Conservation (phyloP, 148 eudicot genomes). For the Drosera capensis region DNA sequence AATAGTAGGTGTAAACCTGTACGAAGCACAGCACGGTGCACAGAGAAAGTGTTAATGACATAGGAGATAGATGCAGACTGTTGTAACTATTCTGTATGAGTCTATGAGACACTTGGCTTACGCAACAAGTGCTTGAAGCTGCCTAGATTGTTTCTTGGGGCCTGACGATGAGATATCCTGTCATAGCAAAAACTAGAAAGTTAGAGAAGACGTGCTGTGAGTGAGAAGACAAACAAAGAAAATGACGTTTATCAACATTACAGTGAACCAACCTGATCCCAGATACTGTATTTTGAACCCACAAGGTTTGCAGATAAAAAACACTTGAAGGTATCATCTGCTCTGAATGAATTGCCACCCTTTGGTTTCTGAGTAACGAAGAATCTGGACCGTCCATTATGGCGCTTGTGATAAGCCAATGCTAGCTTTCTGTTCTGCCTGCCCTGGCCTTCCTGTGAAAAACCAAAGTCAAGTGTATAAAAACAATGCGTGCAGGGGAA, state of each 20-base stretch:
- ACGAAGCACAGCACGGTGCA: neutral
- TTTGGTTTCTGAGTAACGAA: conserved; percentile 49
- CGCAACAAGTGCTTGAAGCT: conserved; percentile 54
- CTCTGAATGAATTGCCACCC: conserved; percentile 27
- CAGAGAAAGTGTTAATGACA: neutral
- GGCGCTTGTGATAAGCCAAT: conserved; percentile 61
- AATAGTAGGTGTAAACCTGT: conserved; percentile 72
- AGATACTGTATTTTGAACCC: conserved; percentile 71
- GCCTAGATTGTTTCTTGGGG: conserved; percentile 26
- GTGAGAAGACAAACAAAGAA: neutral
- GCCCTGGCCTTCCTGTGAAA: conserved; percentile 79
- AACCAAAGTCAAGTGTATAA: neutral
- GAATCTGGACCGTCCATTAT: conserved; percentile 59
- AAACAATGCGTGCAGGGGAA: neutral
- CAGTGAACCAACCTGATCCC: conserved; percentile 46
- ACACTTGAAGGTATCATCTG: conserved; percentile 66
- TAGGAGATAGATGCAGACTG: neutral
- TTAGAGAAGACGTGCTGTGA: neutral
- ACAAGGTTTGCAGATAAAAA: conserved; percentile 55
- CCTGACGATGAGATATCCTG: conserved; percentile 34
- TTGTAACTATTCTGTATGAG: no score
- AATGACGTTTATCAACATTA: neutral
- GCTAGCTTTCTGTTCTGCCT: conserved; percentile 83
- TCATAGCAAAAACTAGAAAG: neutral
- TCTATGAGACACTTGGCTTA: conserved; percentile 24